Base-by-base conservation (phyloP, 2,329 filamentous ascomycete species). In the Furcasterigmium sp. region DNA sequence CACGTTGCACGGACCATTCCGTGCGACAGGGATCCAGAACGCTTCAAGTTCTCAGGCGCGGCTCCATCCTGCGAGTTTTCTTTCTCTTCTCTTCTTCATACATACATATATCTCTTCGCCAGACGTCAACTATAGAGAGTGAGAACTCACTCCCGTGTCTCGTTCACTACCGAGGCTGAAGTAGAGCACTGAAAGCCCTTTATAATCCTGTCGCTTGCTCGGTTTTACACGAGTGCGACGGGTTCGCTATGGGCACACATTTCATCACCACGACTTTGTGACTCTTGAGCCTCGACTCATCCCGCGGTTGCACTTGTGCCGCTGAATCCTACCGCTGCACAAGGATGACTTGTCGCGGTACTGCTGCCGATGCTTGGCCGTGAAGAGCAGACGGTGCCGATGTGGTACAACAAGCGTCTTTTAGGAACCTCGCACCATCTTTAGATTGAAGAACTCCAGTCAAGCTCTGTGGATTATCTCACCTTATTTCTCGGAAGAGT, bases 191-290 rank as follows among this genome's bases (percentile, higher is more conserved):
- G 36, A 42, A 62, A 18, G 72, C 75, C 70, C 71, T 78, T 80
- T 72, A 78, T 77, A 80, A 80, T 80, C 75, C 72, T 67, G 64
- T 65, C 62, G 63, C 67, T 64, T 67, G 65, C 70, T 68, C 56
- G 57, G 56, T 53, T 56, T 54, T 54, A 53, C 50, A 63, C 65
- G 70, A 68, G 71, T 68, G 68, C 66, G 61, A 64, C 67, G 69
- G 76, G 75, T 80, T 80, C 76, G 76, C 76, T 80, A 75, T 76
- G 75, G 63, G 76, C 75, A 69, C 61, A 80, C 74, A 80, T 74
- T 20, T 35, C 37, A 15, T 35, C 25, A 34, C 28, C 21, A 20
- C 38, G 17, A n/a, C n/a, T n/a, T n/a, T n/a, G n/a, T n/a, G n/a
- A n/a, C n/a, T n/a, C n/a, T n/a, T n/a, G n/a, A n/a, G 13, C 26